Evolutionary conservation across 441 rosid species (phyloP).

Genomic region (Erodium trifolium): DNA sequence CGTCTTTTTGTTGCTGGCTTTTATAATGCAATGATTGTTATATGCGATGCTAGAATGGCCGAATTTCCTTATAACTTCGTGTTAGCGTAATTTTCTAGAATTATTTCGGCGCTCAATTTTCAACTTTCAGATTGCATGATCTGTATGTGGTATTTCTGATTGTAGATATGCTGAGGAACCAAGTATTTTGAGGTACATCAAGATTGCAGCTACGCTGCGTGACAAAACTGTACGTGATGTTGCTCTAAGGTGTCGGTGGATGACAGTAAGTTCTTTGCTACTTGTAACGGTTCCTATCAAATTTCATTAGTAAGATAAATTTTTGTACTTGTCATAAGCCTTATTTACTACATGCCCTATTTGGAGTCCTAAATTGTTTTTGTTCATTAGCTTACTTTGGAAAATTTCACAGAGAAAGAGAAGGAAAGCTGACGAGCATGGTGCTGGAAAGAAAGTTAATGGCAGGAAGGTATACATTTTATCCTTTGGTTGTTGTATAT

Average conservation of each 20-base stretch:
- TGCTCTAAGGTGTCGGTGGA: conserved; percentile 96
- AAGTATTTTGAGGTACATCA: conserved; percentile 73
- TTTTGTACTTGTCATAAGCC: no score
- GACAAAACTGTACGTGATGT: conserved; percentile 93
- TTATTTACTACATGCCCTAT: not conserved
- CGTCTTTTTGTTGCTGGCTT: not conserved
- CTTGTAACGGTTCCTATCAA: conserved; percentile 10
- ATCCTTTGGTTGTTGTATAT: not conserved
- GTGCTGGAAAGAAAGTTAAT: conserved; percentile 48
- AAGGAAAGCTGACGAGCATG: conserved; percentile 71
- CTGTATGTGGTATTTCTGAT: not conserved
- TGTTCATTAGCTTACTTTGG: conserved; percentile 9
- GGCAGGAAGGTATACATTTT: conserved; percentile 50
- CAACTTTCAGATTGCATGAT: not conserved
- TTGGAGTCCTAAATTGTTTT: not conserved
- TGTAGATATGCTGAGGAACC: conserved; percentile 63
- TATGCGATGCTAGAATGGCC: not conserved
- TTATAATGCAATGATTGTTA: not conserved
- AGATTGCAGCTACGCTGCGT: conserved; percentile 75
- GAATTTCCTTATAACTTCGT: not conserved
- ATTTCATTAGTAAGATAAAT: not conserved
- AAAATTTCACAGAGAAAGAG: conserved; percentile 66
- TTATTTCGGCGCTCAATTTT: not conserved
- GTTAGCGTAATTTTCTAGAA: not conserved
- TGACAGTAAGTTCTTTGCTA: conserved; percentile 49